phyloP scores from a whole-genome alignment of 305 asterid genomes.

The Rubia occidens region DNA sequence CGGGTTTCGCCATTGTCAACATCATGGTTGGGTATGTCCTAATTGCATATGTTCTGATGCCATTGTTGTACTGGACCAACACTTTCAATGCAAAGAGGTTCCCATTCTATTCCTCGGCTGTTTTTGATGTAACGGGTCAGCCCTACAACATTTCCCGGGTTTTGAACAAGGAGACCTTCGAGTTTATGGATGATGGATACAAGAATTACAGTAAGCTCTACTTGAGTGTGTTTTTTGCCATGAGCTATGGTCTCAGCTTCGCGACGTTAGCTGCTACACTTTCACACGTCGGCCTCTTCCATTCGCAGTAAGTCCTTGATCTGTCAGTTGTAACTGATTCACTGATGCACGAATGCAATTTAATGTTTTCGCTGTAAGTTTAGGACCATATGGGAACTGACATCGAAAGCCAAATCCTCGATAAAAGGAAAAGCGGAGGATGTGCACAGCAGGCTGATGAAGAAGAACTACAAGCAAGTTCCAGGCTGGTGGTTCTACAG shows the following conservation, averaged over 20 bases:
- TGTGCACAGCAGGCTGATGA: constrained; percentile 57
- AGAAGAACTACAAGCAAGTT: constrained; percentile 42
- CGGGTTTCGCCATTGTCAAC: constrained; percentile 46
- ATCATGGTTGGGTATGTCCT: constrained; percentile 34
- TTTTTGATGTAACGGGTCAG: constrained; percentile 31
- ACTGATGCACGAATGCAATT: no score
- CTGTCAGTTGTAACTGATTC: background rate
- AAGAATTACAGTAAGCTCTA: constrained; percentile 46
- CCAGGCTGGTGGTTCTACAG: constrained; percentile 58
- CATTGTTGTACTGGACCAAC: constrained; percentile 38
- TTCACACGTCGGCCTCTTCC: constrained; percentile 42
- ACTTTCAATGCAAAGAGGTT: constrained; percentile 37
- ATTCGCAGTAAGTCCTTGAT: constrained; percentile 34
- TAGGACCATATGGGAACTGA: constrained; percentile 38
- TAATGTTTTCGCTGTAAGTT: background rate
- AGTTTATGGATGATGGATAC: constrained; percentile 31
- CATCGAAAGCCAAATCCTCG: constrained; percentile 25
- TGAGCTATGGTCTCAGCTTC: constrained; percentile 51
- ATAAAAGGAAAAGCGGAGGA: constrained; percentile 23
- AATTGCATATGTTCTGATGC: constrained; percentile 40
- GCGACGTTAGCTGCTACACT: constrained; percentile 49
- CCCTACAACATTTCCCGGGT: constrained; percentile 37
- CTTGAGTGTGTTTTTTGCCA: constrained; percentile 41
- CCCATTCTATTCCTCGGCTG: constrained; percentile 42
- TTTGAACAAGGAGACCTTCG: constrained; percentile 25